Conservation (phyloP, 306 rosid genomes). For the Albizia julibrissin region DNA sequence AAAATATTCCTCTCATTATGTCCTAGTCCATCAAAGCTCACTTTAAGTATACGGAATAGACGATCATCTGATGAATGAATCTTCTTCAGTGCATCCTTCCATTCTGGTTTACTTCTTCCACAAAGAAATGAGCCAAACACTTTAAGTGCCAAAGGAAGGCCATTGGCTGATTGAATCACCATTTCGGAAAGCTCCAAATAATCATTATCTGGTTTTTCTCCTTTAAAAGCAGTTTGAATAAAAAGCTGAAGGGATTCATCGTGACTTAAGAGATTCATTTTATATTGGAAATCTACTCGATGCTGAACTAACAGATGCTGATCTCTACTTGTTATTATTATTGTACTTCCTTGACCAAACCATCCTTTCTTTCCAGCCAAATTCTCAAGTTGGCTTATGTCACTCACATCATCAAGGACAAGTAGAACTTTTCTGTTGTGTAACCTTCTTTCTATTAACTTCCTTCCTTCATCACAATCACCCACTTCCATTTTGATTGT, state of each 20-base stretch:
- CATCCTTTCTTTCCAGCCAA: background rate
- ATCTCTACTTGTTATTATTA: background rate
- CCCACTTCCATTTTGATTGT: background rate
- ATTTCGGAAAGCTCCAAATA: background rate
- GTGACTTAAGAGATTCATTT: background rate
- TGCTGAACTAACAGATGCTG: background rate
- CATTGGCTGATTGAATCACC: background rate
- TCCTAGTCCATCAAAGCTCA: too few relatives aligned
- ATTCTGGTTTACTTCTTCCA: background rate
- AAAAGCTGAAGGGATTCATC: background rate
- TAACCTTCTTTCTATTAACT: background rate
- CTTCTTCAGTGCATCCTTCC: background rate
- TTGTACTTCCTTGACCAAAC: background rate
- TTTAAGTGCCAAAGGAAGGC: background rate
- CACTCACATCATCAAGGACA: conserved; percentile 2
- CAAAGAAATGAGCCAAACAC: background rate
- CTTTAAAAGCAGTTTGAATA: background rate
- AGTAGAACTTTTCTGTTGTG: background rate
- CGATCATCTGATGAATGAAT: too few relatives aligned
- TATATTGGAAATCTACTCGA: background rate
- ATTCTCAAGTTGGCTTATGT: background rate
- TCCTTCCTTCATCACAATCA: background rate
- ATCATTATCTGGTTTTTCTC: background rate
- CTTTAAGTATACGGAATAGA: too few relatives aligned
- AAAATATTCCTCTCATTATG: too few relatives aligned